Conservation (phyloP, 2,329 filamentous ascomycete genomes). For the Dryadomyces quercivorus region DNA sequence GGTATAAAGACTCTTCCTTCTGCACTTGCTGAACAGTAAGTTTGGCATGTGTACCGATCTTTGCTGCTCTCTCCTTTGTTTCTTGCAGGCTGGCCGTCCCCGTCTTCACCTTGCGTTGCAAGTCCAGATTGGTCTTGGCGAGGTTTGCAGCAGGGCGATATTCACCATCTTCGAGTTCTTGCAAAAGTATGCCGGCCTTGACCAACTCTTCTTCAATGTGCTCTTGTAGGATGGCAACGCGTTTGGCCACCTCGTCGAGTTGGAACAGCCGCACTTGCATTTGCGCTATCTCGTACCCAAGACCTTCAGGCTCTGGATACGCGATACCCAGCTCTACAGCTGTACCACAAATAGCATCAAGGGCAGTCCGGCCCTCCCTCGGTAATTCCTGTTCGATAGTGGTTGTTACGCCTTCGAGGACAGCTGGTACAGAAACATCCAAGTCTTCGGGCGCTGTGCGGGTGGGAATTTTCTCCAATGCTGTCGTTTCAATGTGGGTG, state of each 20-base stretch:
- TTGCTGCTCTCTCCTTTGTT: conserved; percentile 35
- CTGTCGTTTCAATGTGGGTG: conserved; percentile 44
- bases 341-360: conserved; percentile 45
- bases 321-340: conserved; percentile 37
- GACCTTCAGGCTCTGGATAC: conserved; percentile 31
- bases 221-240: conserved; percentile 42
- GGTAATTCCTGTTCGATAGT: conserved; percentile 42
- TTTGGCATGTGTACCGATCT: conserved; percentile 16
- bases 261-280: conserved; percentile 42
- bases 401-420: conserved; percentile 32
- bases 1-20: conserved; percentile 44
- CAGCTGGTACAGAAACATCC: conserved; percentile 4
- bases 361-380: conserved; percentile 38
- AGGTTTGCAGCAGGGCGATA: conserved; percentile 47
- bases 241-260: conserved; percentile 41
- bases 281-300: conserved; percentile 41
- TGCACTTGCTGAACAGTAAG: conserved; percentile 48
- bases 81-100: conserved; percentile 56
- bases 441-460: neutral
- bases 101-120: conserved; percentile 58
- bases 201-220: conserved; percentile 41
- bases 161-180: conserved; percentile 27
- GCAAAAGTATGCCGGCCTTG: conserved; percentile 25
- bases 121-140: conserved; percentile 59
- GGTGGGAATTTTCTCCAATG: conserved; percentile 38